Evolutionary conservation across 2,329 filamentous ascomycete species (phyloP), one percentile per base, ranked within the genome.

Genomic region (Fusarium kyushuense): DNA sequence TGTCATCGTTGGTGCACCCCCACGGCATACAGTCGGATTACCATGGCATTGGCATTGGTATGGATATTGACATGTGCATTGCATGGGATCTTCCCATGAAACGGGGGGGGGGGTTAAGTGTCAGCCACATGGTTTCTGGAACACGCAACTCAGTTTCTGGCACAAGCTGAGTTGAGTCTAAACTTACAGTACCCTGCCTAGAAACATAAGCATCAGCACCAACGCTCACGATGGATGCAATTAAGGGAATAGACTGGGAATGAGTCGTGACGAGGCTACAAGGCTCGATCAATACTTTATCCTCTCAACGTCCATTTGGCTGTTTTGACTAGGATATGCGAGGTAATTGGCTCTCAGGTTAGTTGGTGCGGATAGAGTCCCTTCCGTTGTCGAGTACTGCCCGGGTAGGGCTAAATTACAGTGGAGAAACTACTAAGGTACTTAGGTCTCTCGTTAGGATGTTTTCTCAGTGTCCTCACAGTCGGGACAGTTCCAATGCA

Each of bases 91-190:
- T 43, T 40, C 21, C 42, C 43, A 41, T 65, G 62, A 66, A 65
- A 64, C 47, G 59, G 45, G 64, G 25, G 42, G 59, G 45, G 64
- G 25, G 42, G 21, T 49, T 25, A 23, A 49, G 23, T 25, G 47
- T n/a, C 54, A 46, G 52, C 59, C 60, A 48, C 60, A 65, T 65
- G 62, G 58, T 60, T 65, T 65, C 53, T 65, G 54, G 53, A 65
- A 65, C 54, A 59, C 45, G 30, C 41, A 46, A 23, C 27, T 30
- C 35, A 27, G 41, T 27, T 23, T 57, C 40, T 58, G 38, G 32
- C 52, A 46, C 38, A 58, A 64, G 40, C 45, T 64, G 35, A 65
- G 33, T 45, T 59, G 40, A 59, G 35, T 25, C 33, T 62, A 25
- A 63, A 21, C 35, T 58, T 56, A 27, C 10, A 36, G 33, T 35